These are phyloP conservation scores for Suhomyces kilbournensis DNA, from an alignment of 805 yeast species.

Conservation along the genomic window DNA sequence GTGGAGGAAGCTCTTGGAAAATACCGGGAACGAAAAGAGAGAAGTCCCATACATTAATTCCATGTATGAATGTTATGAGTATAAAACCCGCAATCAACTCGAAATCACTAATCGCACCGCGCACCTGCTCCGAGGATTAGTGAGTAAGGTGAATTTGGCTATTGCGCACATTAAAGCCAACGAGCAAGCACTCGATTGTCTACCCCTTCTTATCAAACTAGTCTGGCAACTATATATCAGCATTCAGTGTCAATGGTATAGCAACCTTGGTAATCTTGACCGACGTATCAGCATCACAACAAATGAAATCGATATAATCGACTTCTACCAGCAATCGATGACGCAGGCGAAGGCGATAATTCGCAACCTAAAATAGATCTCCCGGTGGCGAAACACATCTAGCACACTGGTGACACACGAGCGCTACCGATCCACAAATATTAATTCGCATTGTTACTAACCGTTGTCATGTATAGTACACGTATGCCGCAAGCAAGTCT, in stretches of 20 bases:
- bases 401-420: not conserved
- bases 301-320: not conserved
- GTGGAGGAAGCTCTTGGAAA: constrained; percentile 6
- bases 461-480: not conserved
- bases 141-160: not conserved
- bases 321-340: constrained; percentile 1
- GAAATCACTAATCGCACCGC: not conserved
- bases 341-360: not conserved
- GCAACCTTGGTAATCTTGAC: not conserved
- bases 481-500: not conserved
- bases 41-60: constrained; percentile 3
- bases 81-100: constrained; percentile 3
- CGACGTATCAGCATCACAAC: not conserved
- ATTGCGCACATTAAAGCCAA: not conserved
- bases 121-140: not conserved
- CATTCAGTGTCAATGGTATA: not conserved
- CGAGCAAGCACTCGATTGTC: not conserved
- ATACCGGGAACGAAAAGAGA: not conserved
- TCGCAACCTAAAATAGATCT: not conserved
- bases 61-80: constrained; percentile 9
- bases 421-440: not conserved
- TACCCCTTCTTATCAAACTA: not conserved
- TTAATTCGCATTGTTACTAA: not conserved
- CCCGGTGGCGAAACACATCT: not conserved
- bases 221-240: not conserved